Percentiles rank a stretch among this genome's conserved stretches.
These are phyloP conservation scores for Chaetoscypha palmicola DNA, from an alignment of 2,329 filamentous ascomycete genomes.

Conservation along the genomic window DNA sequence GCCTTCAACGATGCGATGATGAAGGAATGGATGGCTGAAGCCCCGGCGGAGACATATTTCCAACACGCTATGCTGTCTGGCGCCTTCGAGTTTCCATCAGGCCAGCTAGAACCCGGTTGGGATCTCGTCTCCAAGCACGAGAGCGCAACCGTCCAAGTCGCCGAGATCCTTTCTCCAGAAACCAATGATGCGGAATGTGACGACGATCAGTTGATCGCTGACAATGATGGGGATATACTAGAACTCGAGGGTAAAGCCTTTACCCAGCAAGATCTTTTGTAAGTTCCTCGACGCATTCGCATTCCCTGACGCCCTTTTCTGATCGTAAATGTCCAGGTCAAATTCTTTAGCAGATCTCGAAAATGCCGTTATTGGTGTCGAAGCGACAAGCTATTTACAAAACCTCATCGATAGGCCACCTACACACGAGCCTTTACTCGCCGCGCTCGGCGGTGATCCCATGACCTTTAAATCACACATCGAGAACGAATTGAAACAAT, in stretches of 20 bases:
- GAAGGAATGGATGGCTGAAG: too few relatives aligned
- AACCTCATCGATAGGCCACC: constrained; percentile 64
- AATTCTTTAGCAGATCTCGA: constrained; percentile 63
- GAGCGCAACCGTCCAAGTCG: too few relatives aligned
- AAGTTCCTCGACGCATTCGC: neutral
- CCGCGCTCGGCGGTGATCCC: constrained; percentile 83
- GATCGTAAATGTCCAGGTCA: too few relatives aligned
- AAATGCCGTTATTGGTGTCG: constrained; percentile 71
- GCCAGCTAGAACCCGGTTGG: too few relatives aligned
- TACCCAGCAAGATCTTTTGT: constrained; percentile 10
- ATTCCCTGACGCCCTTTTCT: neutral
- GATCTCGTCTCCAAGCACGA: too few relatives aligned
- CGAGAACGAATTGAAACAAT: constrained; percentile 65
- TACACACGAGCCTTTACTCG: constrained; percentile 78
- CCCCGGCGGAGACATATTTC: too few relatives aligned
- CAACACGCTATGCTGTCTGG: too few relatives aligned
- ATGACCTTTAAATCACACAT: constrained; percentile 70
- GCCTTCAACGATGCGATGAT: too few relatives aligned
- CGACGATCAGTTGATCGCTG: neutral
- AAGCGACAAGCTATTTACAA: constrained; percentile 83
- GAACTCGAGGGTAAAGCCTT: constrained; percentile 12
- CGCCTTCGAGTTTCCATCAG: too few relatives aligned
- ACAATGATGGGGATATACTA: neutral
- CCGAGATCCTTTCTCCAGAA: too few relatives aligned
- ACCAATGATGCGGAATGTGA: too few relatives aligned